These are phyloP conservation scores for Symbiodinium pilosum DNA, from an alignment of 73 alveolate species.

Conservation along the genomic window DNA sequence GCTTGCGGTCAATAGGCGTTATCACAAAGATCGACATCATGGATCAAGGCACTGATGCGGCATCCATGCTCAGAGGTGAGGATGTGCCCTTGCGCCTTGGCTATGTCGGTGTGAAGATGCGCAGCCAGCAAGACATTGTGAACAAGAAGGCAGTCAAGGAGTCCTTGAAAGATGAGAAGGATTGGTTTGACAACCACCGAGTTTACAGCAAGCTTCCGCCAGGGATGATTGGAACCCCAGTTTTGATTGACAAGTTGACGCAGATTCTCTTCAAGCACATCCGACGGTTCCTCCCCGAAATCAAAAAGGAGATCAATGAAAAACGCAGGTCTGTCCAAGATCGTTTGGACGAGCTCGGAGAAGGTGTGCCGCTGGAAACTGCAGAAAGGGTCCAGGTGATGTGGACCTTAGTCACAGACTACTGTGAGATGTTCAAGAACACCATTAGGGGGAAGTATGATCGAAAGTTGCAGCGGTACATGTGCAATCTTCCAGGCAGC, in stretches of 20 bases:
- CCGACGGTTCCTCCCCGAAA: constrained; percentile 98
- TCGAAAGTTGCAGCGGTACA: constrained; percentile 95
- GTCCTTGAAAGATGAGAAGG: constrained; percentile 93
- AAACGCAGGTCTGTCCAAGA: constrained; percentile 96
- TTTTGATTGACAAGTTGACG: constrained; percentile 97
- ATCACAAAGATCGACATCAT: constrained; percentile 98
- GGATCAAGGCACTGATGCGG: constrained; percentile 99
- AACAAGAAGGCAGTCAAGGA: constrained; percentile 96
- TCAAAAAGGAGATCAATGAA: constrained; percentile 97
- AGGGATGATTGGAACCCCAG: constrained; percentile 97
- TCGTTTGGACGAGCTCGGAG: constrained; percentile 97
- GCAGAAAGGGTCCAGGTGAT: constrained; percentile 97
- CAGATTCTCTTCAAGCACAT: constrained; percentile 97
- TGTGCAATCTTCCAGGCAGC: constrained; percentile 93
- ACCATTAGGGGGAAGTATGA: constrained; percentile 98
- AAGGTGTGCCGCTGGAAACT: constrained; percentile 80
- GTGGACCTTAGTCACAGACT: constrained; percentile 99
- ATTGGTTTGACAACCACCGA: constrained; percentile 94
- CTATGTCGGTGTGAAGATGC: constrained; percentile 99
- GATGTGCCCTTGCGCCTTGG: constrained; percentile 99
- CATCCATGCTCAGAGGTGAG: constrained; percentile 98
- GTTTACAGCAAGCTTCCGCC: constrained; percentile 96
- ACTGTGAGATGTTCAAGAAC: constrained; percentile 97
- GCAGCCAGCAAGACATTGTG: constrained; percentile 98
- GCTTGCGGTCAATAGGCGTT: constrained; percentile 98